Evolutionary conservation across 106 monocot species (phyloP).

Genomic region (Narthecium ossifragum): DNA sequence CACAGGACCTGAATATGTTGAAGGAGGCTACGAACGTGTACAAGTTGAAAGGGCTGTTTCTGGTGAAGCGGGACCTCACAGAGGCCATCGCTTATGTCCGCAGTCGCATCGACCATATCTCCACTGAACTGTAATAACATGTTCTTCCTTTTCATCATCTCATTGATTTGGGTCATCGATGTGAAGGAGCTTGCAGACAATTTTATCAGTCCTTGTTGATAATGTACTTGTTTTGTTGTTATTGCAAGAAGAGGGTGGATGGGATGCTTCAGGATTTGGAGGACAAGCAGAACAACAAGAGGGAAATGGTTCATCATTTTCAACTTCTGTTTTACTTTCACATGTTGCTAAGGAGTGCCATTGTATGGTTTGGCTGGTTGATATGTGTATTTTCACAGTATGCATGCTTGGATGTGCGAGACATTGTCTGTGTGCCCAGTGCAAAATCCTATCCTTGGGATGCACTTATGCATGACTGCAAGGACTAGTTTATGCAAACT

Average conservation of each 20-base stretch:
- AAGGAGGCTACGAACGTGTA: constrained; percentile 78
- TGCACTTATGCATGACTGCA: constrained; percentile 79
- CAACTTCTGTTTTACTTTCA: too few species aligned
- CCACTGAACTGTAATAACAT: constrained; percentile 62
- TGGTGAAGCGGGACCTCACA: constrained; percentile 90
- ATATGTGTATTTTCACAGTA: too few species aligned
- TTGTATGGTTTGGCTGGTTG: too few species aligned
- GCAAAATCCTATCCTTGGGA: constrained; percentile 84
- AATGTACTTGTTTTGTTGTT: neutral
- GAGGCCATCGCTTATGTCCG: constrained; percentile 86
- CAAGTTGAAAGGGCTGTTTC: constrained; percentile 89
- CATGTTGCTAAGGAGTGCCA: too few species aligned
- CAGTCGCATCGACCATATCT: constrained; percentile 89
- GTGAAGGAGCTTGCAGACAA: too few species aligned
- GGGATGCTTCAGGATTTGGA: constrained; percentile 69
- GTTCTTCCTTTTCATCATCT: too few species aligned
- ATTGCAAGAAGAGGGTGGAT: constrained; percentile 70
- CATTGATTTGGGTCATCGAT: too few species aligned
- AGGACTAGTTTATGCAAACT: constrained; percentile 66
- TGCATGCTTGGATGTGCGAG: too few species aligned
- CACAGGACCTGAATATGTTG: constrained; percentile 80
- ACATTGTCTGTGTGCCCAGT: constrained; percentile 84
- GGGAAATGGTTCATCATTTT: too few species aligned
- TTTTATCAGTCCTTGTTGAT: neutral
- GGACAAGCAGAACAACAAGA: constrained; percentile 80